These are phyloP conservation scores for Cardiospermum halicacabum DNA, from an alignment of 345 rosid genomes.

Conservation along the genomic window DNA sequence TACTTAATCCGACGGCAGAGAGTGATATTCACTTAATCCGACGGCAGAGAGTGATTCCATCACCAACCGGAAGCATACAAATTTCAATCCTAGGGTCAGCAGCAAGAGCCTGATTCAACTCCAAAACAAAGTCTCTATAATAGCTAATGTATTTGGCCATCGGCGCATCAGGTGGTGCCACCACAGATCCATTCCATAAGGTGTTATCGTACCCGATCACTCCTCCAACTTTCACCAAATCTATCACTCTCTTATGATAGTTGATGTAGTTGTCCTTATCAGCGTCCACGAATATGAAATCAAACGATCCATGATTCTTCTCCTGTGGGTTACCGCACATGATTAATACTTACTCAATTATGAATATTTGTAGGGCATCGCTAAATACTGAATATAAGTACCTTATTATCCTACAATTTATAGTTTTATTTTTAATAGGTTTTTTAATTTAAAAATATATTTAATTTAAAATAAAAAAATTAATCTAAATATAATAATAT, in stretches of 20 bases:
- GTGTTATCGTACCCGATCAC: constrained; percentile 97
- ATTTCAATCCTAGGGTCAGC: constrained; percentile 96
- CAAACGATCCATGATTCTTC: constrained; percentile 66
- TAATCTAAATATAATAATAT: too few species aligned
- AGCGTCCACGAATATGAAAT: constrained; percentile 96
- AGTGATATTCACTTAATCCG: constrained; percentile 79
- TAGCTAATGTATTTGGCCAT: constrained; percentile 81
- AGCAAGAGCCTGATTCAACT: constrained; percentile 94
- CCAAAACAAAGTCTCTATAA: constrained; percentile 84
- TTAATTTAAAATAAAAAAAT: too few species aligned
- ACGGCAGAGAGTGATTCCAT: constrained; percentile 97
- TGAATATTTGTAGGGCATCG: too few species aligned
- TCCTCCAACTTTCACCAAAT: constrained; percentile 83
- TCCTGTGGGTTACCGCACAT: constrained; percentile 36
- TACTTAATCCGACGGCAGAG: constrained; percentile 86
- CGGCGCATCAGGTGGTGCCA: constrained; percentile 82
- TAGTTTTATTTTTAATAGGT: too few species aligned
- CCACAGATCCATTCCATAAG: constrained; percentile 95
- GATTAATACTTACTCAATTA: background rate
- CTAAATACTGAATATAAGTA: too few species aligned
- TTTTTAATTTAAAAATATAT: too few species aligned
- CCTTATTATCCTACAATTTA: too few species aligned
- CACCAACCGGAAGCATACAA: constrained; percentile 93
- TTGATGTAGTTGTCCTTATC: constrained; percentile 95
- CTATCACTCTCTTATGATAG: constrained; percentile 84